phyloP scores from a whole-genome alignment of 108 stramenopile genomes.

The Conticribra weissflogii region DNA sequence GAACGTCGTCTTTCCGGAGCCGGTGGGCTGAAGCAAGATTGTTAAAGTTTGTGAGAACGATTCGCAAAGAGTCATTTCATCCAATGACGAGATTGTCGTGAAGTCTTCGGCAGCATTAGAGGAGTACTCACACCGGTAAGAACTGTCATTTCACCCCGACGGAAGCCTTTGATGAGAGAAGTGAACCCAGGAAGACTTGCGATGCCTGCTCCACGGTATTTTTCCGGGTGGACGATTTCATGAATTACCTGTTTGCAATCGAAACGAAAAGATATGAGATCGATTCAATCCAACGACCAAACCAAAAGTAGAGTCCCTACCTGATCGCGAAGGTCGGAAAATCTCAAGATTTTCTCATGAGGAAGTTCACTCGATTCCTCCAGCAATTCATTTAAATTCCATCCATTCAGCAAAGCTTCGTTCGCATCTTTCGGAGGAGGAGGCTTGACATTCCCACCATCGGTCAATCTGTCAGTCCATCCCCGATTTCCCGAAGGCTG shows the following conservation, averaged over 20 bases:
- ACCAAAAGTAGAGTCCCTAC: constrained; percentile 14
- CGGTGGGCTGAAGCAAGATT: too few relatives aligned
- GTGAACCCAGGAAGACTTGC: constrained; percentile 87
- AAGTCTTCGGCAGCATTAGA: constrained; percentile 3
- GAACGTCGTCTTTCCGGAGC: constrained; percentile 88
- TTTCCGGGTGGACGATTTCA: constrained; percentile 82
- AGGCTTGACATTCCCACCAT: not conserved
- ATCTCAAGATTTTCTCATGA: constrained; percentile 82
- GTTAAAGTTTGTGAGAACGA: too few relatives aligned
- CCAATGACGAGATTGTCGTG: constrained; percentile 1
- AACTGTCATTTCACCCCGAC: constrained; percentile 96
- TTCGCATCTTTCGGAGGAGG: constrained; percentile 96
- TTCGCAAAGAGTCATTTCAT: not conserved
- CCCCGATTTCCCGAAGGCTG: constrained; percentile 43
- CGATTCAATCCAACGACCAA: too few relatives aligned
- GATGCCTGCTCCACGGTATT: constrained; percentile 66
- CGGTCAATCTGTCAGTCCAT: constrained; percentile 3
- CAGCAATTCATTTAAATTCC: constrained; percentile 69
- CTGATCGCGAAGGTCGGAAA: constrained; percentile 72
- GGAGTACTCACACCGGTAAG: constrained; percentile 93
- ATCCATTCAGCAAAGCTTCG: constrained; percentile 86
- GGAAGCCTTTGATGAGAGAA: constrained; percentile 88
- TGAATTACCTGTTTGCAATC: constrained; percentile 66
- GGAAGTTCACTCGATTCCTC: constrained; percentile 59
- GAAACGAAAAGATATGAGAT: too few relatives aligned